Base-by-base conservation (phyloP, 805 yeast genomes). In the Allodekkera sacchari region DNA sequence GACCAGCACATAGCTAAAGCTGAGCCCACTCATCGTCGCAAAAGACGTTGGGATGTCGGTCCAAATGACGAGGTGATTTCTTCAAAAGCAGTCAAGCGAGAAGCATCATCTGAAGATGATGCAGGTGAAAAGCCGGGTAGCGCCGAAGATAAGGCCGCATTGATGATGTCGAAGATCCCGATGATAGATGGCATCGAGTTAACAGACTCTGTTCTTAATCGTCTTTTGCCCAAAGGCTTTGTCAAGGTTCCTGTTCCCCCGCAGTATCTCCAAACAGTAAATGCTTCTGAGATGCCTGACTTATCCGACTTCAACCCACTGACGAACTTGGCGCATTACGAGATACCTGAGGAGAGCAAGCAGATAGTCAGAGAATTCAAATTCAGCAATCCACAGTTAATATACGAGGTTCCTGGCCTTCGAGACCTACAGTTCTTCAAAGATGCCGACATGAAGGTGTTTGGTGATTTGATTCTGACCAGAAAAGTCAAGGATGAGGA, bases 371-470 rank as follows among this genome's bases (percentile, higher is more conserved):
- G 47, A 19, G 41, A 52, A 12, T 47, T 53, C 28, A 46, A 57
- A 28, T 48, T 41, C 32, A 34, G 35, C 49, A 63, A 38, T 44
- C 63, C 58, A 3, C 47, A 48, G 10, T 37, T 71, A 17, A 64
- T 76, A 1, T 57, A 71, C 3, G 77, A 75, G 15, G 63, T 78
- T 1, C 81, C 87, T 0, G 85, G 78, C 0, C 66, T 77, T 0
- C 65, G 66, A 23, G 87, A 81, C 19, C 50, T 85, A 10, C 77
- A 74, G 45, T 77, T 62, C 47, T 77, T 83, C 55, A 82, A 75
- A 43, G 77, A 74, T 22, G 73, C 75, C 24, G 96, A 88, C 50
- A 61, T 70, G 50, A 71, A 72, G 48, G 71, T 78, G 45, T 87
- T 88, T 53, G 78, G 81, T 1, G 71, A 71, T 38, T 64, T 83